Evolutionary conservation across 108 stramenopile species (phyloP).

Genomic region (Skeletonema marinoi): DNA sequence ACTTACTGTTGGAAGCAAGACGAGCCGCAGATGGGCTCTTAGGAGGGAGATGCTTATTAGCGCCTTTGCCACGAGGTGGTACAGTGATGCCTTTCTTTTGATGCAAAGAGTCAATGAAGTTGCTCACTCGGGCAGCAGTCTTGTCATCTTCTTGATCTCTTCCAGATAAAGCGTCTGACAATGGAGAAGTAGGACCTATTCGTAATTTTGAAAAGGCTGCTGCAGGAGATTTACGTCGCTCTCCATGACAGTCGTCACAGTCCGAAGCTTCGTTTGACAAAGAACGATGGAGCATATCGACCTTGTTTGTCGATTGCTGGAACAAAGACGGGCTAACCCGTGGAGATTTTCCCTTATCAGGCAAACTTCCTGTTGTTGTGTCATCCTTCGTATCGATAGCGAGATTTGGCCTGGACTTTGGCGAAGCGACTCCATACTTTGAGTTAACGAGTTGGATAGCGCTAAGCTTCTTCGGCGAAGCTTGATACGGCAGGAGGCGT

Average conservation of each 20-base stretch:
- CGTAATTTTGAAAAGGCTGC: not conserved
- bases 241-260: not conserved
- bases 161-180: not conserved
- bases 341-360: not conserved
- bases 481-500: not conserved
- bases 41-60: not conserved
- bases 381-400: not conserved
- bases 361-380: not conserved
- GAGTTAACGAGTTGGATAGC: not conserved
- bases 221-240: not conserved
- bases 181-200: not conserved
- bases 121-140: not conserved
- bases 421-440: not conserved
- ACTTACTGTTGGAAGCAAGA: not conserved
- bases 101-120: not conserved
- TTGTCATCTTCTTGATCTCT: not conserved
- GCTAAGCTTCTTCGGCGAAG: not conserved
- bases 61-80: not conserved
- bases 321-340: not conserved
- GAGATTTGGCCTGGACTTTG: not conserved
- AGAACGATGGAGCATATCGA: not conserved
- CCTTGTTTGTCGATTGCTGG: not conserved
- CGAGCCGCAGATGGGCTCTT: not conserved
- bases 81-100: not conserved
- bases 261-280: not conserved